phyloP scores from a whole-genome alignment of 257 asterid species.

The Coffea canephora region DNA sequence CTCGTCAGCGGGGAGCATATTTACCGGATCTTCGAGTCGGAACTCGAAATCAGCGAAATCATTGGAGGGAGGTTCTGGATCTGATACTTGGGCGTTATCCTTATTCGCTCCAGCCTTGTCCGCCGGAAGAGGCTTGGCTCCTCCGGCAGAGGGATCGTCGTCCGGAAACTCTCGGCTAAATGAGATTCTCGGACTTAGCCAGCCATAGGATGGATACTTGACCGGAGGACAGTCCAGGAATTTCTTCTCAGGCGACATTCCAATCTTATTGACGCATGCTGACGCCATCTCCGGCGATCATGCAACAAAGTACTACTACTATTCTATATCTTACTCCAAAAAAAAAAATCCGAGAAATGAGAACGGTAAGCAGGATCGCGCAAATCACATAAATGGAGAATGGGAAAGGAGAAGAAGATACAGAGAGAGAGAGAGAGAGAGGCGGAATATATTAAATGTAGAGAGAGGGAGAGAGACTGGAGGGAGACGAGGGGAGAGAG shows the following conservation, averaged over 20 bases:
- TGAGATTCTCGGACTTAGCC: slow-evolving; percentile 49
- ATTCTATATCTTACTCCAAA: not conserved
- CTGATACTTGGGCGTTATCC: slow-evolving; percentile 41
- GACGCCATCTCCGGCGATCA: slow-evolving; percentile 54
- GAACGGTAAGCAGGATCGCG: not conserved
- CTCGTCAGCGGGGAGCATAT: slow-evolving; percentile 91
- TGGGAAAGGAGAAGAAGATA: not conserved
- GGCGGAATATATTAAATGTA: not conserved
- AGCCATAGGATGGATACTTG: slow-evolving; percentile 41
- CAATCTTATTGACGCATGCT: slow-evolving; percentile 55
- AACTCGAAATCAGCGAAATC: slow-evolving; percentile 78
- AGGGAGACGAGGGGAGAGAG: not conserved
- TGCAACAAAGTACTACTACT: slow-evolving; percentile 10
- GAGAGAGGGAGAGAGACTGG: slow-evolving; percentile 10
- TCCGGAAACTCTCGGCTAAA: slow-evolving; percentile 34
- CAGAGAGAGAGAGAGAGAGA: slow-evolving; percentile 1
- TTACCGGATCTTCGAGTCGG: slow-evolving; percentile 78
- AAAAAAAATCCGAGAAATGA: not conserved
- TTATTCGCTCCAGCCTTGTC: slow-evolving; percentile 18
- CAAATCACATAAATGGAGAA: slow-evolving; percentile 10
- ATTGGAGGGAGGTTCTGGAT: slow-evolving; percentile 46
- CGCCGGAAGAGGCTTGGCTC: slow-evolving; percentile 21
- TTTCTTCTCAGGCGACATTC: slow-evolving; percentile 47
- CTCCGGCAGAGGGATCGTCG: slow-evolving; percentile 16
- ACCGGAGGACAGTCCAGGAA: slow-evolving; percentile 46